Percentiles rank a stretch among this genome's conserved stretches.
These are phyloP conservation scores for Vicia villosa DNA, from an alignment of 306 rosid species.

Conservation along the genomic window DNA sequence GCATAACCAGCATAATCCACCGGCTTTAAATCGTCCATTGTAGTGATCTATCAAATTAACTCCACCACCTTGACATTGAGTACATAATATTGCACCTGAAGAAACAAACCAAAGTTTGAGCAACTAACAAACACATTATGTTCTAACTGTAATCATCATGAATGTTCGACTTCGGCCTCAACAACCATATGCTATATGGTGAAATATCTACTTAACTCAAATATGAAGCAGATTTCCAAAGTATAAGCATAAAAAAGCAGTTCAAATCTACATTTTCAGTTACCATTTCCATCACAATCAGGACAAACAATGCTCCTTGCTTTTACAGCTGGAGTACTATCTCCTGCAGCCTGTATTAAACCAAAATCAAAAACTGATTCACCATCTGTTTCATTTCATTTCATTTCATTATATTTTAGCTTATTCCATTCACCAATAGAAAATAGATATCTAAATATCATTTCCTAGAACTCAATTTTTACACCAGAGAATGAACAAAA, in stretches of 20 bases:
- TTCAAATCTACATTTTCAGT: slow-evolving; percentile 32
- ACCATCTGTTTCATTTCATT: too few species aligned
- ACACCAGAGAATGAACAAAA: background rate
- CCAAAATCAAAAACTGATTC: slow-evolving; percentile 26
- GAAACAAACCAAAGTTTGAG: background rate
- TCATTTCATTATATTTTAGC: background rate
- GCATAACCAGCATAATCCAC: slow-evolving; percentile 97
- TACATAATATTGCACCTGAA: slow-evolving; percentile 66
- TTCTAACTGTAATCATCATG: too few species aligned
- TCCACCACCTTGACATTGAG: slow-evolving; percentile 86
- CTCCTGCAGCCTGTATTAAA: slow-evolving; percentile 64
- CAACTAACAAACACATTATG: background rate
- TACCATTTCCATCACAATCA: slow-evolving; percentile 91
- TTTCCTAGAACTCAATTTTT: background rate
- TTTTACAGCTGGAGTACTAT: slow-evolving; percentile 42
- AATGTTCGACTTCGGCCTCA: too few species aligned
- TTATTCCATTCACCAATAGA: background rate
- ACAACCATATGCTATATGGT: slow-evolving; percentile 7
- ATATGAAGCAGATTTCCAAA: background rate
- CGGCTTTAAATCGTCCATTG: slow-evolving; percentile 92
- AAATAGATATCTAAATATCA: slow-evolving; percentile 4
- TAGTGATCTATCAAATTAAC: slow-evolving; percentile 89
- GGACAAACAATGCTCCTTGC: slow-evolving; percentile 65
- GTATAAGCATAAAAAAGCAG: slow-evolving; percentile 8
- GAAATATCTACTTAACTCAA: slow-evolving; percentile 5